phyloP scores from a whole-genome alignment of 2,329 filamentous ascomycete genomes.

The Colletotrichum magnum region DNA sequence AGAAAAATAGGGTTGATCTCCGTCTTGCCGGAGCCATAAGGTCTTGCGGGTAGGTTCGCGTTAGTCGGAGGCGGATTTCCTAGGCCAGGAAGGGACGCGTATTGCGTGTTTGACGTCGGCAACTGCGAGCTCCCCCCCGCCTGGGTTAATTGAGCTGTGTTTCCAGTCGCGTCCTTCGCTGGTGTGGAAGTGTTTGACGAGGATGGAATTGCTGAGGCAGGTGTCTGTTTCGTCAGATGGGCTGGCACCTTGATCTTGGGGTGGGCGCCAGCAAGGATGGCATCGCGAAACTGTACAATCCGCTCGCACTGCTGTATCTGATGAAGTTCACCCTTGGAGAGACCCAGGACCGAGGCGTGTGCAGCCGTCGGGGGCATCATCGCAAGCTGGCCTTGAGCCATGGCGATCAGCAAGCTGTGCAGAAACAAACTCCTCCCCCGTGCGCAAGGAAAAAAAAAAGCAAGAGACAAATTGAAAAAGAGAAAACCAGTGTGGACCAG shows the following conservation, averaged over 20 bases:
- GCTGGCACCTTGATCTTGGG: slow-evolving; percentile 70
- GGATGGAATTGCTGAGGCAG: slow-evolving; percentile 42
- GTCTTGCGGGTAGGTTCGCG: slow-evolving; percentile 54
- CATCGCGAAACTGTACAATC: slow-evolving; percentile 85
- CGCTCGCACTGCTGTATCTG: slow-evolving; percentile 81
- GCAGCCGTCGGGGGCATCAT: slow-evolving; percentile 43
- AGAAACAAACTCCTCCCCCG: slow-evolving; percentile 5
- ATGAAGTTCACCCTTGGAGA: slow-evolving; percentile 64
- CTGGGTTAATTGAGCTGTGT: slow-evolving; percentile 39
- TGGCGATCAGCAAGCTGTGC: slow-evolving; percentile 28
- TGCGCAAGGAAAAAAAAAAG: slow-evolving; percentile 22
- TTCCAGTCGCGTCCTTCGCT: slow-evolving; percentile 12
- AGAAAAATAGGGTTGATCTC: slow-evolving; percentile 87
- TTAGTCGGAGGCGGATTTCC: slow-evolving; percentile 44
- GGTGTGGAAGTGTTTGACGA: slow-evolving; percentile 34
- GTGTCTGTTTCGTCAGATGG: slow-evolving; percentile 50
- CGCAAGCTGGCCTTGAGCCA: slow-evolving; percentile 39
- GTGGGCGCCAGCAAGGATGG: slow-evolving; percentile 83
- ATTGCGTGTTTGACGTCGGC: slow-evolving; percentile 54
- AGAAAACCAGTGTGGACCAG: background rate
- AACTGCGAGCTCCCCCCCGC: slow-evolving; percentile 51
- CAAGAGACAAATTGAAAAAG: slow-evolving; percentile 27
- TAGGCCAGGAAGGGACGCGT: slow-evolving; percentile 48
- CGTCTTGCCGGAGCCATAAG: slow-evolving; percentile 65
- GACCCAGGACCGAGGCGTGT: slow-evolving; percentile 45